phyloP scores from a whole-genome alignment of 129 eudicot species.

The Deinandra increscens region DNA sequence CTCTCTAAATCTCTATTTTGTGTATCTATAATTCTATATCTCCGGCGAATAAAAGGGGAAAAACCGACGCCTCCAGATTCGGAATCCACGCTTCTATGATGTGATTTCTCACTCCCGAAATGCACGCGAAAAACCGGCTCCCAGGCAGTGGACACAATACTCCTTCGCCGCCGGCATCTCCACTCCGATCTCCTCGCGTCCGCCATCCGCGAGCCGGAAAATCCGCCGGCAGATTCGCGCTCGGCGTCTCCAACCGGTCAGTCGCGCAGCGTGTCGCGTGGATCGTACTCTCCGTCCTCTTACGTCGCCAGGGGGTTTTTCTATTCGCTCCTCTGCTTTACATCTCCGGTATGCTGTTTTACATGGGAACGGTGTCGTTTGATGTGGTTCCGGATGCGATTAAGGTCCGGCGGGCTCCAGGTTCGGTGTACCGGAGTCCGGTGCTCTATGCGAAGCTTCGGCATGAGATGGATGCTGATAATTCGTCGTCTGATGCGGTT shows the following conservation, averaged over 20 bases:
- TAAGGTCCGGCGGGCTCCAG: slow-evolving; percentile 52
- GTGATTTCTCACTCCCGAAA: slow-evolving; percentile 30
- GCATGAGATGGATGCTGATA: slow-evolving; percentile 69
- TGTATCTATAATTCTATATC: slow-evolving; percentile 19
- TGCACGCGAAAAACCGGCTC: slow-evolving; percentile 79
- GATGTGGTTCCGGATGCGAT: slow-evolving; percentile 63
- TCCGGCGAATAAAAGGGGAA: slow-evolving; percentile 17
- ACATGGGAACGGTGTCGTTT: slow-evolving; percentile 76
- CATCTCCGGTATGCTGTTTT: slow-evolving; percentile 65
- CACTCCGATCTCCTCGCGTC: slow-evolving; percentile 75
- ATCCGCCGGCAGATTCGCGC: slow-evolving; percentile 30
- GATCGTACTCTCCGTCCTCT: slow-evolving; percentile 51
- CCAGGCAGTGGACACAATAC: slow-evolving; percentile 84
- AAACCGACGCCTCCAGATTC: slow-evolving; percentile 6
- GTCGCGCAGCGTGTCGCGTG: slow-evolving; percentile 69
- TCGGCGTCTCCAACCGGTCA: slow-evolving; percentile 40
- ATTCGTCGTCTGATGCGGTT: slow-evolving; percentile 71
- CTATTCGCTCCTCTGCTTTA: slow-evolving; percentile 75
- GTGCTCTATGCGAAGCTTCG: slow-evolving; percentile 68
- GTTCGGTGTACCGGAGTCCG: slow-evolving; percentile 81
- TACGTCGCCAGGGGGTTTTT: slow-evolving; percentile 74
- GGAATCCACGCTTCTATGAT: slow-evolving; percentile 20
- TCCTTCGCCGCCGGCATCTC: slow-evolving; percentile 76
- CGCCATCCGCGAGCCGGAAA: slow-evolving; percentile 52
- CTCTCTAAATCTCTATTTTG: slow-evolving; percentile 5